Evolutionary conservation across 345 rosid genomes (phyloP).

Genomic region (Brassica carinata): DNA sequence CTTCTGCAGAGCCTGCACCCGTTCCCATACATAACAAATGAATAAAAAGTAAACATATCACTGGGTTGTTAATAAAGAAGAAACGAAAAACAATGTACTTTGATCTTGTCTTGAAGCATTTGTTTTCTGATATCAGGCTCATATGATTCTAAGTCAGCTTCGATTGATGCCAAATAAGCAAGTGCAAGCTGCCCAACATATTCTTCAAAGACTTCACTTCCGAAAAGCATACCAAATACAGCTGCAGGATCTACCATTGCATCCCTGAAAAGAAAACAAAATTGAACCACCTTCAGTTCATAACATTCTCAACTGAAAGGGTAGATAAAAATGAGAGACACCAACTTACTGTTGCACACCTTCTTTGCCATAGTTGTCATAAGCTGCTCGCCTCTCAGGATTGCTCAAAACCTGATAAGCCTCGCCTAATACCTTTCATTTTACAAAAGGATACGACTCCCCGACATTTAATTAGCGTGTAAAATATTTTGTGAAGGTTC

Average conservation of each 20-base stretch:
- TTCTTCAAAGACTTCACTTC: constrained; percentile 89
- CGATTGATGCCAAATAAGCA: constrained; percentile 57
- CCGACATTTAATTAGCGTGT: neutral
- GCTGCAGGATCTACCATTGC: constrained; percentile 87
- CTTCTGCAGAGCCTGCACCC: constrained; percentile 63
- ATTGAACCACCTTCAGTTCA: neutral
- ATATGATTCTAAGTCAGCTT: constrained; percentile 53
- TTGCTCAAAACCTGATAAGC: constrained; percentile 93
- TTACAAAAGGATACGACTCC: constrained; percentile 5
- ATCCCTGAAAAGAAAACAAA: constrained; percentile 51
- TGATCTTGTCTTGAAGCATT: constrained; percentile 70
- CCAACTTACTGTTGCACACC: constrained; percentile 70
- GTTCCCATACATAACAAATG: neutral
- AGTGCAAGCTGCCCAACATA: constrained; percentile 87
- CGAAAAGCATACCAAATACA: constrained; percentile 93
- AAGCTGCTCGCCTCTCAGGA: constrained; percentile 84
- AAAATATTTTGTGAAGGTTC: neutral
- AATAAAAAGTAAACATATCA: neutral
- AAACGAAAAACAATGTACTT: constrained; percentile 42
- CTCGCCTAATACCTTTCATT: constrained; percentile 77
- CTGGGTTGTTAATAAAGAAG: constrained; percentile 31
- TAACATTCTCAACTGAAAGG: constrained; percentile 7
- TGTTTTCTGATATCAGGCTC: constrained; percentile 53
- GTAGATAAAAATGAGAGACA: neutral
- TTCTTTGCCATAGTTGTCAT: constrained; percentile 85